Evolutionary conservation across 2,329 filamentous ascomycete species (phyloP).

Genomic region (Pseudocercospora pini-densiflorae): DNA sequence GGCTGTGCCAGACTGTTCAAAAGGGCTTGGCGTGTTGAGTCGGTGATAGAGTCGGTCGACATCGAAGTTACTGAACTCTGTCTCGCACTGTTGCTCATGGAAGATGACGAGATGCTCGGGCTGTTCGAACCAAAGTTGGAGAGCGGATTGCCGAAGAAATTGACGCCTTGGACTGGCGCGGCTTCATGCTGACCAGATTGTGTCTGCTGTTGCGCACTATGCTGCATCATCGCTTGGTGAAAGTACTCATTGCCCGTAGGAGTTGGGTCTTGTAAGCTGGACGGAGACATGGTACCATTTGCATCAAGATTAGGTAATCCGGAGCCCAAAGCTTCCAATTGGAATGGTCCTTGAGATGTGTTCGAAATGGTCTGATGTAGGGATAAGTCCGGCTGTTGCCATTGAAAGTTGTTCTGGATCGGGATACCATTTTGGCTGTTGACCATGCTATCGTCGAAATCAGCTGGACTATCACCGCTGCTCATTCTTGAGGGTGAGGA

Average conservation of each 20-base stretch:
- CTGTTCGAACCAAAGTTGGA: conserved; percentile 73
- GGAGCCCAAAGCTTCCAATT: conserved; percentile 73
- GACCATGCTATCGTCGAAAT: conserved; percentile 87
- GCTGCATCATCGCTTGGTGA: conserved; percentile 69
- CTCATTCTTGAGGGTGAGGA: conserved; percentile 97
- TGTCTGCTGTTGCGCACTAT: conserved; percentile 28
- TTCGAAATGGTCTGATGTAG: conserved; percentile 63
- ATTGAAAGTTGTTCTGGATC: conserved; percentile 40
- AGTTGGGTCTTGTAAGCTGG: conserved; percentile 72
- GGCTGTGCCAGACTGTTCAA: conserved; percentile 65
- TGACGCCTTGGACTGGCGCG: conserved; percentile 52
- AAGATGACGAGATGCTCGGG: conserved; percentile 65
- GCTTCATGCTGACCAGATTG: conserved; percentile 26
- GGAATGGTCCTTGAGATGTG: conserved; percentile 68
- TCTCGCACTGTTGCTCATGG: conserved; percentile 68
- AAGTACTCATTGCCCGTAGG: conserved; percentile 74
- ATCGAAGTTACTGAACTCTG: conserved; percentile 65
- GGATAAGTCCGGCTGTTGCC: conserved; percentile 73
- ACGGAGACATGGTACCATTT: conserved; percentile 75
- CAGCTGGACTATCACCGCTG: conserved; percentile 91
- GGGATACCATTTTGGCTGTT: conserved; percentile 61
- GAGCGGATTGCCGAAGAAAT: conserved; percentile 60
- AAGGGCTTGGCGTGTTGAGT: conserved; percentile 67
- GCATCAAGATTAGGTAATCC: conserved; percentile 78
- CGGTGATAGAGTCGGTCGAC: conserved; percentile 68